Evolutionary conservation across 805 yeast genomes (phyloP).

Genomic region (Jamesozyma rosinii): DNA sequence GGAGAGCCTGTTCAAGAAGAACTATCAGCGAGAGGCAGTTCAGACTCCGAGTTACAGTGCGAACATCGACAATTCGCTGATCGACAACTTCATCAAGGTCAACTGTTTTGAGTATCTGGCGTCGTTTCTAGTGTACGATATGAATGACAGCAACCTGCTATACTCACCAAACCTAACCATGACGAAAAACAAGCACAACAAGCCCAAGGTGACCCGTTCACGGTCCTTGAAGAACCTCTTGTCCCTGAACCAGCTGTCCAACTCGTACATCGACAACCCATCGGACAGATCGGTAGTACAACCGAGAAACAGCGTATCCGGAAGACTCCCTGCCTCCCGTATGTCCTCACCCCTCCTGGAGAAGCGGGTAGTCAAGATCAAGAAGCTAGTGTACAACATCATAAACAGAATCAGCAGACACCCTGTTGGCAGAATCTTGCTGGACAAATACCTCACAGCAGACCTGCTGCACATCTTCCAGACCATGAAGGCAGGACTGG

Average conservation of each 20-base stretch:
- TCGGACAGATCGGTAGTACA: neutral
- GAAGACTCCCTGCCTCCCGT: neutral
- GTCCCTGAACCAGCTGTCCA: slow-evolving; percentile 4
- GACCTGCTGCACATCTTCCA: neutral
- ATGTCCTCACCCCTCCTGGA: neutral
- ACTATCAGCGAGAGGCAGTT: neutral
- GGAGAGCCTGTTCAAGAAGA: neutral
- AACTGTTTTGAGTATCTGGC: slow-evolving; percentile 4
- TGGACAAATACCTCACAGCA: slow-evolving; percentile 6
- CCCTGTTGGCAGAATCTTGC: slow-evolving; percentile 15
- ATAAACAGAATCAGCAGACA: slow-evolving; percentile 15
- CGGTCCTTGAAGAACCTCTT: slow-evolving; percentile 9
- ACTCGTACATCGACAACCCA: neutral
- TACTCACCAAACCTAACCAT: slow-evolving; percentile 1
- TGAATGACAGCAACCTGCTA: neutral
- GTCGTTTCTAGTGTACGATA: neutral
- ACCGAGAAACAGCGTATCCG: neutral
- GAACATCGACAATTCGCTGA: slow-evolving; percentile 4
- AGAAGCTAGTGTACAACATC: slow-evolving; percentile 10
- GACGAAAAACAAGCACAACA: neutral
- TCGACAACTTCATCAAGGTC: slow-evolving; percentile 10
- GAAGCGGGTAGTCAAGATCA: slow-evolving; percentile 6
- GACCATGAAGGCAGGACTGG: neutral
- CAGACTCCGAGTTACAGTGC: neutral
- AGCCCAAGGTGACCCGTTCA: slow-evolving; percentile 6